Conservation (phyloP, 192 early-diverging fungal species). For the Rhizoclosmatium globosum region DNA sequence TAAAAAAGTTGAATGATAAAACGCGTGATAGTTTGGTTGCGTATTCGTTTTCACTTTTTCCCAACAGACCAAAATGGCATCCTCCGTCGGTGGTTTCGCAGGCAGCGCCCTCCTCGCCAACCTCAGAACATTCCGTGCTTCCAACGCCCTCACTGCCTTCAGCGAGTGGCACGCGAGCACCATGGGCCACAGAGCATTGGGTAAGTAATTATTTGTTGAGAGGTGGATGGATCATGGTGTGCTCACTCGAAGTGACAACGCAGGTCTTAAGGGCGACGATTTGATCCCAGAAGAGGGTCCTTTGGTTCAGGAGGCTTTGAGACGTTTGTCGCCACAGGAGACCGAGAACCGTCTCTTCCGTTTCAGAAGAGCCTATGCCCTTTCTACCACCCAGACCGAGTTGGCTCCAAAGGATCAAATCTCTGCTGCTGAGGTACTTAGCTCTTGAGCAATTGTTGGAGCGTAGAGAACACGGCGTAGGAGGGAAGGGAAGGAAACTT, state of each 20-base stretch:
- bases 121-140: slow-evolving; percentile 10
- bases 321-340: slow-evolving; percentile 76
- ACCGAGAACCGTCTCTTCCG: slow-evolving; percentile 76
- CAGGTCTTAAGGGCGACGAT: slow-evolving; percentile 92
- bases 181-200: slow-evolving; percentile 36
- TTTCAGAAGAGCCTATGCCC: slow-evolving; percentile 78
- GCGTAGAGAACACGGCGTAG: too few relatives aligned
- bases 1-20: neutral
- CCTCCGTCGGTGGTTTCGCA: slow-evolving; percentile 29
- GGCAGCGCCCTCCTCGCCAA: slow-evolving; percentile 13
- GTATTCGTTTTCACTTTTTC: slow-evolving; percentile 21
- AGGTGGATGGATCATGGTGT: neutral
- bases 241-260: neutral
- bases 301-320: slow-evolving; percentile 82
- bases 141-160: slow-evolving; percentile 19
- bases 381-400: slow-evolving; percentile 73
- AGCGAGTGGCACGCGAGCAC: slow-evolving; percentile 33
- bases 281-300: slow-evolving; percentile 85
- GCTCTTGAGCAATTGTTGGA: neutral
- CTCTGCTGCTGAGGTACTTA: slow-evolving; percentile 70
- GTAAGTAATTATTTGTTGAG: neutral
- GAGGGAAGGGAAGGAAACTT: too few relatives aligned
- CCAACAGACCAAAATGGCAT: slow-evolving; percentile 4
- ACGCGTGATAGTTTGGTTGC: neutral
- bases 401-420: slow-evolving; percentile 77